These are phyloP conservation scores for Mycena capillaripes DNA, from an alignment of 768 basidiomycete genomes.

Conservation along the genomic window DNA sequence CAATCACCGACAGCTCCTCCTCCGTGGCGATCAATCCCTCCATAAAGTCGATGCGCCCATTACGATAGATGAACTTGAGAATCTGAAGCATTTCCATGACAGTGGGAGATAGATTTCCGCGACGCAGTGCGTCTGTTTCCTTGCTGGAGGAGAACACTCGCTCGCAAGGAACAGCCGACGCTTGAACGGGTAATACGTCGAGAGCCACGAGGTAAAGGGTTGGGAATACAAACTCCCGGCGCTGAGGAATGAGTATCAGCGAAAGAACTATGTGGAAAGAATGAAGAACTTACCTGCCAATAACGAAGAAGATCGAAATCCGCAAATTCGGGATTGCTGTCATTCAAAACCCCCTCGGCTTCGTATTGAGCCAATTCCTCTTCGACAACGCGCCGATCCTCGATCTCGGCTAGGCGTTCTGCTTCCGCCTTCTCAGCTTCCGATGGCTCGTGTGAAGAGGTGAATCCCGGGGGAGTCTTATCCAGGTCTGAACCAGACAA, in stretches of 20 bases:
- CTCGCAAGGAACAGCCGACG: slow-evolving; percentile 8
- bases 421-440: slow-evolving; percentile 4
- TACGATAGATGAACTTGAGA: too few relatives aligned
- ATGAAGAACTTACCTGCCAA: not conserved
- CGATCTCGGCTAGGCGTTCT: not conserved
- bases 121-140: too few relatives aligned
- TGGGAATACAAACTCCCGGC: not conserved
- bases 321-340: not conserved
- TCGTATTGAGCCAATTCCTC: not conserved
- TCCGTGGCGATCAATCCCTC: too few relatives aligned
- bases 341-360: not conserved
- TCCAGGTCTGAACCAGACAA: not conserved
- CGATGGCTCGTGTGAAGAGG: not conserved
- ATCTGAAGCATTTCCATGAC: too few relatives aligned
- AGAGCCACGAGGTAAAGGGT: not conserved
- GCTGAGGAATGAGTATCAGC: not conserved
- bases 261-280: not conserved
- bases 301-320: not conserved
- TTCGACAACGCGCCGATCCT: not conserved
- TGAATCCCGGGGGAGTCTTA: not conserved
- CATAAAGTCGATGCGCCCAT: too few relatives aligned
- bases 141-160: too few relatives aligned
- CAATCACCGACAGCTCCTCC: too few relatives aligned
- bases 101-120: too few relatives aligned
- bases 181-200: not conserved